Evolutionary conservation across 345 rosid species (phyloP), one percentile per base, ranked within the genome.

Genomic region (Ricinus communis): DNA sequence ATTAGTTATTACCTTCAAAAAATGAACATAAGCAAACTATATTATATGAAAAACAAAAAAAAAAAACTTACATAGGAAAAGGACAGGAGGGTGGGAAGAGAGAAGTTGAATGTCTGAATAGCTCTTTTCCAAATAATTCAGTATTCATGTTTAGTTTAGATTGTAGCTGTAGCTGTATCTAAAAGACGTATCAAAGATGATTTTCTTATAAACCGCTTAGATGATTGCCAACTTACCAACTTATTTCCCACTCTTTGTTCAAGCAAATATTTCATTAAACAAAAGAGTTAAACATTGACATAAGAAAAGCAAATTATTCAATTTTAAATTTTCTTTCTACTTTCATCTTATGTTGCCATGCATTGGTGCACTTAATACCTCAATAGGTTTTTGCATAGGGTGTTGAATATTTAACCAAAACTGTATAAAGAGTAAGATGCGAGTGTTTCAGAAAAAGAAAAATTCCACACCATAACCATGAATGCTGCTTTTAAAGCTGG

Each of bases 401-500:
- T 6, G 24, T 62, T 18, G 47, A 33, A 53, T n/a, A 58, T 45
- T 47, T 25, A 70, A 57, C 71, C 5, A 6, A 58, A 27, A 57
- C 9, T 5, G 43, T 4, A 63, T 22, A 62, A 41, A 62, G 28
- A 21, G 27, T n/a, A n/a, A n/a, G n/a, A n/a, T n/a, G 2, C 21
- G 25, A 38, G 52, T 63, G 9, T 41, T 21, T 7, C 16, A 1
- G 46, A 66, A 55, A 49, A 49, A 51, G 69, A 40, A 66, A 58
- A 62, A 19, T 64, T 64, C 77, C 96, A 69, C 74, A 96, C 99
- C 99, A 96, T 93, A 82, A 96, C 85, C 97, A 89, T 89, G 80
- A 78, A 91, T 24, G 98, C 96, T 1, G 99, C 97, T 87, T 82
- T 91, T 66, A 96, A 88, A 68, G 99, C 95, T 53, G 99, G 93